Percentiles rank a stretch among this genome's conserved stretches.
These are phyloP conservation scores for Debaryomyces coudertii DNA, from an alignment of 1,139 yeast species.

Conservation along the genomic window DNA sequence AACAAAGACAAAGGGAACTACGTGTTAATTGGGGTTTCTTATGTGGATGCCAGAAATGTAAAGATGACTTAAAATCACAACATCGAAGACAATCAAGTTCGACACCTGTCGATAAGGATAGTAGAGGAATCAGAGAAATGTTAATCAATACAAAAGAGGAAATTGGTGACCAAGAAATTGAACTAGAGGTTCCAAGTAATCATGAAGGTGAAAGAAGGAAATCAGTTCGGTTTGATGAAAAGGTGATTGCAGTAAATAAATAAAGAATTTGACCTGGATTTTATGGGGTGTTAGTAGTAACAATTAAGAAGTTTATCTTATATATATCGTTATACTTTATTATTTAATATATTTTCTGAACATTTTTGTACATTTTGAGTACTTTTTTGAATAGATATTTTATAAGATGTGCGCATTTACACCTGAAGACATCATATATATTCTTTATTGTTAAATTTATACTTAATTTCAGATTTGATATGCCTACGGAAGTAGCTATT, in stretches of 20 bases:
- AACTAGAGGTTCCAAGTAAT: constrained; percentile 47
- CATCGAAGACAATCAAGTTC: constrained; percentile 41
- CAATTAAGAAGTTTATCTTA: neutral
- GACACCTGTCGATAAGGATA: constrained; percentile 18
- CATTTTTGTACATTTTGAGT: neutral
- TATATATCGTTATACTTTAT: neutral
- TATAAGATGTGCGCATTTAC: neutral
- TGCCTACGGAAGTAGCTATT: constrained; percentile 10
- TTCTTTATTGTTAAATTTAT: no score
- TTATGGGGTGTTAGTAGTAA: no score
- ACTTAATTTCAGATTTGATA: neutral
- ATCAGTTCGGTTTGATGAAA: constrained; percentile 73
- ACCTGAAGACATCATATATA: no score
- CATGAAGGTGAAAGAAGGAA: constrained; percentile 57
- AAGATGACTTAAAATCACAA: constrained; percentile 51
- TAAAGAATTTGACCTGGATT: no score
- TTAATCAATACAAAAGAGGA: constrained; percentile 38
- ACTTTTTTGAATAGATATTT: neutral
- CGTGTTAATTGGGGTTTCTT: constrained; percentile 83
- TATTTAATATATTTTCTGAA: neutral
- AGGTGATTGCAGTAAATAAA: constrained; percentile 41
- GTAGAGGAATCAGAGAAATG: constrained; percentile 52
- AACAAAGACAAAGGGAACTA: constrained; percentile 65
- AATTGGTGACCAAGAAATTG: constrained; percentile 49
- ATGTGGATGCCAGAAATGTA: constrained; percentile 72